These are phyloP conservation scores for Curvularia sp. DNA, from an alignment of 2,329 filamentous ascomycete genomes.

Conservation along the genomic window DNA sequence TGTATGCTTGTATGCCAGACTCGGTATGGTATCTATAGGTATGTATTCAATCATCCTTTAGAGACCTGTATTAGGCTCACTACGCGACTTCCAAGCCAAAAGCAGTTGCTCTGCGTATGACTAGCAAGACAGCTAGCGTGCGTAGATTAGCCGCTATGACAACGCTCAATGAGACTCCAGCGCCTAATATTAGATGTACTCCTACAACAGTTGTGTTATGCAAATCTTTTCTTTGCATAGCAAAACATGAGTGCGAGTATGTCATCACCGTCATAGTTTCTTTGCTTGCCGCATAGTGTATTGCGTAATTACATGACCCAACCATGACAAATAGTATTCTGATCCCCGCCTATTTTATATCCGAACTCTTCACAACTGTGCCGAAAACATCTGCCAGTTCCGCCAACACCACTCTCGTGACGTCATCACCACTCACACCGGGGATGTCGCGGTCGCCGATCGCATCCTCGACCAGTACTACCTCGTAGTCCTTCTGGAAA, in stretches of 20 bases:
- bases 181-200: not conserved
- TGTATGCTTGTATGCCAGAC: too few relatives aligned
- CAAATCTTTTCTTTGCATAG: not conserved
- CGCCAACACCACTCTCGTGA: constrained; percentile 58
- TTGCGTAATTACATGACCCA: not conserved
- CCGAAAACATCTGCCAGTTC: constrained; percentile 70
- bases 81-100: not conserved
- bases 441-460: constrained; percentile 73
- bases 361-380: constrained; percentile 62
- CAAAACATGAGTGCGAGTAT: not conserved
- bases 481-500: constrained; percentile 67
- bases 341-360: constrained; percentile 50
- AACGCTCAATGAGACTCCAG: not conserved
- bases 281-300: not conserved
- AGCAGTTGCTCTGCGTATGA: not conserved
- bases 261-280: not conserved
- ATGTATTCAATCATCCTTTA: not conserved
- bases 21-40: not conserved
- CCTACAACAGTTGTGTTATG: not conserved
- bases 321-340: not conserved
- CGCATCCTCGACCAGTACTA: constrained; percentile 66
- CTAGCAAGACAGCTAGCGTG: not conserved
- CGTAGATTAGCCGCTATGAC: not conserved
- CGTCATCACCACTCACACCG: constrained; percentile 62
- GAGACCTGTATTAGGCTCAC: constrained; percentile 16